phyloP scores from a whole-genome alignment of 495 filamentous ascomycete species.

The Halenospora varia region DNA sequence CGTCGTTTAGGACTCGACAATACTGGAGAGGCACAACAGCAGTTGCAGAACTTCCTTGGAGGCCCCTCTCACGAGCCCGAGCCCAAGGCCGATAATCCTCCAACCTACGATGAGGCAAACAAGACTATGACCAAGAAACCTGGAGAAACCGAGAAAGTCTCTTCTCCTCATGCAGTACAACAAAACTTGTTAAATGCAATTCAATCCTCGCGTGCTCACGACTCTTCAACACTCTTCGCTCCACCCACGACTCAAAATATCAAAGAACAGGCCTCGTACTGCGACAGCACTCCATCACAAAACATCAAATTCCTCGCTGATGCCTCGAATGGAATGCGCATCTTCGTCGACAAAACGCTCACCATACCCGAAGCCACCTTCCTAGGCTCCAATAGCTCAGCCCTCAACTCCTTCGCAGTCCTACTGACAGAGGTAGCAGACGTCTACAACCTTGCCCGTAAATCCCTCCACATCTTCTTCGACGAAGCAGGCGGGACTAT shows the following conservation, averaged over 20 bases:
- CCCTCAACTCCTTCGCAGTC: constrained; percentile 66
- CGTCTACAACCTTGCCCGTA: constrained; percentile 61
- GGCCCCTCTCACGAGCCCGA: constrained; percentile 7
- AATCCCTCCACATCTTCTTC: constrained; percentile 79
- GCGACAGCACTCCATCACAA: constrained; percentile 74
- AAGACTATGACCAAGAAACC: not conserved
- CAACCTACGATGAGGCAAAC: constrained; percentile 19
- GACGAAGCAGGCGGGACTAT: constrained; percentile 76
- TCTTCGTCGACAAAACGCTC: constrained; percentile 57
- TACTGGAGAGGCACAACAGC: constrained; percentile 33
- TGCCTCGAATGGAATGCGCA: constrained; percentile 63
- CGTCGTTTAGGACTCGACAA: constrained; percentile 62
- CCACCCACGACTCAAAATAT: constrained; percentile 68
- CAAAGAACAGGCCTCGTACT: constrained; percentile 84
- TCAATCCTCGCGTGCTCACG: constrained; percentile 73
- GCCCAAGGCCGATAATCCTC: constrained; percentile 9
- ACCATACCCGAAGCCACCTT: constrained; percentile 44
- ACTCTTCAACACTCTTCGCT: constrained; percentile 64
- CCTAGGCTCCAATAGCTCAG: constrained; percentile 53
- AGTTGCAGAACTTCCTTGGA: constrained; percentile 35
- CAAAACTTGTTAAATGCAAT: constrained; percentile 77
- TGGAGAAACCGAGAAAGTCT: constrained; percentile 33
- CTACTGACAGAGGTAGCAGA: constrained; percentile 65
- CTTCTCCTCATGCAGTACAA: constrained; percentile 50
- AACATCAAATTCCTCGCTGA: constrained; percentile 74